phyloP scores from a whole-genome alignment of 2,329 filamentous ascomycete genomes.

The Epichloe typhina region DNA sequence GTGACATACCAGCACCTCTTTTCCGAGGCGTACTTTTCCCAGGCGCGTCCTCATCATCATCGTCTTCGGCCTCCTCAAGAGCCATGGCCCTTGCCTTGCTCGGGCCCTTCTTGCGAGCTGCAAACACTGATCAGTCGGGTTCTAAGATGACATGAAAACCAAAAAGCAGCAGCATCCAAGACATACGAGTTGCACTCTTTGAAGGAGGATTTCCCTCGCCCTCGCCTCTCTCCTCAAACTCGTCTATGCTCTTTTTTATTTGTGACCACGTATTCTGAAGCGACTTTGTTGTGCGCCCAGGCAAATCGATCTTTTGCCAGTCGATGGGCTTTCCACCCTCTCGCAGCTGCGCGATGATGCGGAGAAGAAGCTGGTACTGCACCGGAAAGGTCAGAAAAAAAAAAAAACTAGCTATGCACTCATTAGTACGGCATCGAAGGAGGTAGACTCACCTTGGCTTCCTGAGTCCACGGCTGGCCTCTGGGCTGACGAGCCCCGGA shows the following conservation, averaged over 20 bases:
- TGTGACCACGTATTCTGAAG: constrained; percentile 24
- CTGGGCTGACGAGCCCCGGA: no score
- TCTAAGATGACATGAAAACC: not conserved
- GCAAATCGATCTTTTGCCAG: constrained; percentile 23
- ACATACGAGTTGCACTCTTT: constrained; percentile 12
- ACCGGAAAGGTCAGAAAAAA: not conserved
- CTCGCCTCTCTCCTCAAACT: constrained; percentile 16
- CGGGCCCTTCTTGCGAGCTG: not conserved
- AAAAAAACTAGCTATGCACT: not conserved
- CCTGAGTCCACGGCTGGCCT: no score
- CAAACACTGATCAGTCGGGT: not conserved
- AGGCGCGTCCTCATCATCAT: not conserved
- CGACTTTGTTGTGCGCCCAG: constrained; percentile 24
- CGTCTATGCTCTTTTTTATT: constrained; percentile 22
- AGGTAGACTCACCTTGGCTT: no score
- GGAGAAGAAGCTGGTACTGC: constrained; percentile 23
- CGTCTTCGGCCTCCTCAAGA: not conserved
- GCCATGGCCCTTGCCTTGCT: not conserved
- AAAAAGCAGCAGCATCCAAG: not conserved
- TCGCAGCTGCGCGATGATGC: constrained; percentile 21
- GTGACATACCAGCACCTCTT: not conserved
- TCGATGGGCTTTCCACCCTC: constrained; percentile 21
- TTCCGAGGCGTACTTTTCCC: not conserved
- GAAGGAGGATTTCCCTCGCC: not conserved
- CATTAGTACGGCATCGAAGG: no score